Base-by-base conservation (phyloP, 2,329 filamentous ascomycete genomes). In the Clarireedia homoeocarpa region DNA sequence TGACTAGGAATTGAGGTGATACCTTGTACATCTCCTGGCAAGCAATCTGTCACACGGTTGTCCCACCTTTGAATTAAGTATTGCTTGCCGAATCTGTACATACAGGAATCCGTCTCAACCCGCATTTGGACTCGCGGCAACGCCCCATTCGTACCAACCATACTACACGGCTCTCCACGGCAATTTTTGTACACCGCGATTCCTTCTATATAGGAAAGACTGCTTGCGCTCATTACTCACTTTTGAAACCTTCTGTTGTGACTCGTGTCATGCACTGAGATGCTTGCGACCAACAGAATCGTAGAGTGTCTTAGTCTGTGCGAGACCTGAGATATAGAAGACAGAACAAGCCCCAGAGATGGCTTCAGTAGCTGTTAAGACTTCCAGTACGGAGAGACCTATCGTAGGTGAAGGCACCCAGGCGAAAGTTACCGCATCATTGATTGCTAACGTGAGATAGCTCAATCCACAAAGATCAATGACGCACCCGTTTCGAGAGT, bases 381-480 rank as follows among this genome's bases (percentile, higher is more conserved):
- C 15, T 24, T 23, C 44, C 23, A 15, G 27, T 47, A 9, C 23
- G 6, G 20, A 27, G 23, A 12, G 15, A 12, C 44, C 44, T 27
- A 15, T 30, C 6, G 44, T 47, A 26, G n/a, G 44, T 27, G 24
- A 24, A 15, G 10, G 26, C 26, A 26, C 24, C 20, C 15, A 10
- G 3, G 14, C 12, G 6, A 15, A 15, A 27, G 44, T 12, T 47
- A 5, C 15, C 15, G 4, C n/a, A 6, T 17, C 5, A 53, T 23
- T 17, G 30, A 15, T 24, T 6, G 4, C 46, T 51, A 45, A 55
- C 23, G 36, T 24, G 4, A 26, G 44, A 48, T 23, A 51, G 30
- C 42, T 40, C 14, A 45, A 44, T 58, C 58, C 59, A n/a, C 46
- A 58, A 15, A 59, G 62, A 54, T 57, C 64, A 53, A 68, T 66